phyloP scores from a whole-genome alignment of 2,329 filamentous ascomycete species.

The Orbilia blumenaviensis region DNA sequence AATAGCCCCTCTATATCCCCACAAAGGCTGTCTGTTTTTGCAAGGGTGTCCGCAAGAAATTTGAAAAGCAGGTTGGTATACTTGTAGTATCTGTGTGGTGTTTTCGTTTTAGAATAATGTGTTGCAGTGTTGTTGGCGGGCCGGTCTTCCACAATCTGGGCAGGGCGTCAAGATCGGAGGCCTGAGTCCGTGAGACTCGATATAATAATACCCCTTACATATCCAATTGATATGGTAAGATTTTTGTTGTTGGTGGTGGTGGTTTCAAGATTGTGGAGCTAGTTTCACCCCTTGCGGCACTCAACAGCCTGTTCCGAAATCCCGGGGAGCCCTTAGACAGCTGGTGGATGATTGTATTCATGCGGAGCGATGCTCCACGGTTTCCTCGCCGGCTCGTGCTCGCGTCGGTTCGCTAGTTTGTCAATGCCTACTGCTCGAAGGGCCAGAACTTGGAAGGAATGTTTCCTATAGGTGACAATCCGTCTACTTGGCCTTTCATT shows the following conservation, averaged over 20 bases:
- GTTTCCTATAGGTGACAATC: background rate
- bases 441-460: background rate
- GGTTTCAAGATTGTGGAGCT: conserved; percentile 29
- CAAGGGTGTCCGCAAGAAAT: too few species aligned
- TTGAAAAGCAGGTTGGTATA: background rate
- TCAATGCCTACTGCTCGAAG: background rate
- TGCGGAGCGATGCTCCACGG: background rate
- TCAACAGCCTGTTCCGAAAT: conserved; percentile 48
- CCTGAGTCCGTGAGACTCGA: conserved; percentile 25
- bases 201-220: conserved; percentile 29
- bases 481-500: background rate
- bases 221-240: background rate
- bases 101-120: conserved; percentile 6
- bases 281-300: conserved; percentile 11
- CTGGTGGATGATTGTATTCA: too few species aligned
- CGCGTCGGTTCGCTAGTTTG: conserved; percentile 6
- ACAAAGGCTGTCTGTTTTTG: background rate
- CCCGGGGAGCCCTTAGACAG: conserved; percentile 22
- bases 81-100: too few species aligned
- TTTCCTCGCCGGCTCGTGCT: background rate
- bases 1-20: background rate
- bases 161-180: conserved; percentile 29
- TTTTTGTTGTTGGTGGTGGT: background rate
- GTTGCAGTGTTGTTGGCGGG: conserved; percentile 47
- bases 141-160: conserved; percentile 38